Evolutionary conservation across 1,284 basidiomycete species (phyloP).

Genomic region (Sporisorium exsertum): DNA sequence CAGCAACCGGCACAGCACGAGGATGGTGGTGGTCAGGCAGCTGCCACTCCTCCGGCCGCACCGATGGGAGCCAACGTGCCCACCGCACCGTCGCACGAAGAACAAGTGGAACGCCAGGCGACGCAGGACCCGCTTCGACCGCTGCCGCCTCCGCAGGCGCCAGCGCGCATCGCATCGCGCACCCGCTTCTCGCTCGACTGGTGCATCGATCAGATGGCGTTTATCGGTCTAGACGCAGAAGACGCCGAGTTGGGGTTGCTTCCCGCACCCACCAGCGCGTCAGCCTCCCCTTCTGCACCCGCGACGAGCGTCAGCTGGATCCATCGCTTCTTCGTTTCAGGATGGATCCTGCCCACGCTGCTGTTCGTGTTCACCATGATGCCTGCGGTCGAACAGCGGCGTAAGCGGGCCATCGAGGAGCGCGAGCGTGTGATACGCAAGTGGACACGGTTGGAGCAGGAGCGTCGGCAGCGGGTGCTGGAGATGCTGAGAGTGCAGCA

Average conservation of each 20-base stretch:
- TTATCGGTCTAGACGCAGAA: conserved; percentile 44
- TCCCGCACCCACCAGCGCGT: neutral
- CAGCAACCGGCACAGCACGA: neutral
- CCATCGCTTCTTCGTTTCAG: neutral
- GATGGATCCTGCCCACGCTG: conserved; percentile 36
- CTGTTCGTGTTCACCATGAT: conserved; percentile 52
- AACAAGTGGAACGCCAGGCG: conserved; percentile 17
- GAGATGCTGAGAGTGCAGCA: conserved; percentile 11
- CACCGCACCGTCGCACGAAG: conserved; percentile 20
- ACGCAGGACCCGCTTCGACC: conserved; percentile 22
- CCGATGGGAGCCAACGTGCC: conserved; percentile 33
- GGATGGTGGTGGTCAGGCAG: neutral
- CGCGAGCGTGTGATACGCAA: conserved; percentile 42
- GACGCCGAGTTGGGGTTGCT: conserved; percentile 49
- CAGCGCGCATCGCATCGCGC: conserved; percentile 16
- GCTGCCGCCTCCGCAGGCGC: conserved; percentile 34
- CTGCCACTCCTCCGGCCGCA: neutral
- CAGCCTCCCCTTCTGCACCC: too few species aligned
- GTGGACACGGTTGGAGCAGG: conserved; percentile 29
- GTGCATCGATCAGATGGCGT: conserved; percentile 51
- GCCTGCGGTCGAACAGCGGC: conserved; percentile 51
- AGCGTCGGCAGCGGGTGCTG: conserved; percentile 12
- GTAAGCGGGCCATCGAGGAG: conserved; percentile 52
- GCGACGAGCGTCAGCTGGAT: neutral
- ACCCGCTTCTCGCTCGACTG: conserved; percentile 33